These are phyloP conservation scores for Exophiala sp. DNA, from an alignment of 2,329 filamentous ascomycete genomes.

Conservation along the genomic window DNA sequence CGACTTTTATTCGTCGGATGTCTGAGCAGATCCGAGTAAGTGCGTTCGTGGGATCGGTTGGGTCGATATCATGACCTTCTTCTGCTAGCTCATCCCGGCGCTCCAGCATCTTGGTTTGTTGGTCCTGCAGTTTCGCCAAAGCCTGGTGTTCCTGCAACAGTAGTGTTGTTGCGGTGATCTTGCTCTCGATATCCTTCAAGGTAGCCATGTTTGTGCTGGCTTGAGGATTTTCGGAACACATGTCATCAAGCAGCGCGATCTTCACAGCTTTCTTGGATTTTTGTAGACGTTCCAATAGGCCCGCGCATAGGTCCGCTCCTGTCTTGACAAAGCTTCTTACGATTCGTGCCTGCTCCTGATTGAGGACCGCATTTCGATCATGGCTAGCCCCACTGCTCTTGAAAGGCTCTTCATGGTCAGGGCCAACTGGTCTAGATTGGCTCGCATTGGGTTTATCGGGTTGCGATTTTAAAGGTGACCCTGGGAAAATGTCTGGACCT, in stretches of 20 bases:
- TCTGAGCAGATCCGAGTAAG: conserved; percentile 16
- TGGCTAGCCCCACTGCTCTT: conserved; percentile 13
- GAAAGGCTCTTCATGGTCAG: conserved; percentile 2
- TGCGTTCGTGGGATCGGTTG: conserved; percentile 18
- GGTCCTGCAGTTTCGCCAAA: conserved; percentile 11
- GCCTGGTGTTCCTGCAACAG: conserved; percentile 33
- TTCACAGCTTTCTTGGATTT: conserved; percentile 17
- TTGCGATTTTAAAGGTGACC: conserved; percentile 4
- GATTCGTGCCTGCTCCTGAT: conserved; percentile 13
- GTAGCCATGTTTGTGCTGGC: conserved; percentile 18
- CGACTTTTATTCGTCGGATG: conserved; percentile 16
- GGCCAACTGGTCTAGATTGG: background rate
- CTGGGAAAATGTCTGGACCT: background rate
- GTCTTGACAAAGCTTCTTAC: conserved; percentile 16
- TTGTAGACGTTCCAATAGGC: conserved; percentile 22
- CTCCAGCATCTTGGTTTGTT: conserved; percentile 24
- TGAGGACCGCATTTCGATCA: conserved; percentile 1
- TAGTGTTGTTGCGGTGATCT: conserved; percentile 36
- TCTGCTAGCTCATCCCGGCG: conserved; percentile 33
- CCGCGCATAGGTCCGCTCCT: conserved; percentile 12
- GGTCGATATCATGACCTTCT: conserved; percentile 18
- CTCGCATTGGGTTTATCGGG: background rate
- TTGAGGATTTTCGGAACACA: conserved; percentile 24
- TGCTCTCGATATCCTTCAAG: conserved; percentile 32
- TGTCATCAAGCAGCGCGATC: conserved; percentile 24